These are phyloP conservation scores for Penicillium sclerotiorum DNA, from an alignment of 2,329 filamentous ascomycete genomes.

Conservation along the genomic window DNA sequence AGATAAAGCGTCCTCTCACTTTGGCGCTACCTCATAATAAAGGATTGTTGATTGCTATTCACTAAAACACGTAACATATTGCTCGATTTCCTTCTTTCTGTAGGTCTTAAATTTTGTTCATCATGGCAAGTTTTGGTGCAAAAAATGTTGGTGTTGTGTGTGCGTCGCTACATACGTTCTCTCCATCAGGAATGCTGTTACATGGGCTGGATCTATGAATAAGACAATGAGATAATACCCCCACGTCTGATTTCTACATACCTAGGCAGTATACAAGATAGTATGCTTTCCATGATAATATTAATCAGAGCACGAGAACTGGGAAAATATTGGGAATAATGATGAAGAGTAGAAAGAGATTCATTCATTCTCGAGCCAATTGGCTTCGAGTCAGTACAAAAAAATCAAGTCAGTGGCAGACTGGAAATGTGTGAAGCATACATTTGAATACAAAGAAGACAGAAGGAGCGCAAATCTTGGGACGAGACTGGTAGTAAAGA, in stretches of 20 bases:
- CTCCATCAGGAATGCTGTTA: too few relatives aligned
- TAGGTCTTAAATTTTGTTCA: too few relatives aligned
- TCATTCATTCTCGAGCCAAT: constrained; percentile 3
- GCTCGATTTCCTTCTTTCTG: too few relatives aligned
- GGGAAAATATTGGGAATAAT: background rate
- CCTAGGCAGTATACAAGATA: too few relatives aligned
- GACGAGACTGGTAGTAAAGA: too few relatives aligned
- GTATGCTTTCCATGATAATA: too few relatives aligned
- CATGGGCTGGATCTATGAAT: too few relatives aligned
- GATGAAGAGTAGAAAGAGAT: background rate
- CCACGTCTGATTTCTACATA: too few relatives aligned
- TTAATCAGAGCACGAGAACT: background rate
- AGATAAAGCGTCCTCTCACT: constrained; percentile 21
- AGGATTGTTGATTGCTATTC: background rate
- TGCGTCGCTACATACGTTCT: too few relatives aligned
- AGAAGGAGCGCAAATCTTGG: constrained; percentile 5
- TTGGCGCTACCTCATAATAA: constrained; percentile 11
- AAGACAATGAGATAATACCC: too few relatives aligned
- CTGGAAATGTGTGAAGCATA: constrained; percentile 9
- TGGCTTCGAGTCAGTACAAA: constrained; percentile 1
- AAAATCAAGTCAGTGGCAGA: constrained; percentile 9
- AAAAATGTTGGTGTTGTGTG: too few relatives aligned
- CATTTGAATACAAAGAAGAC: constrained; percentile 9
- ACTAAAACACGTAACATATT: background rate
- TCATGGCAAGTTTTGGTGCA: too few relatives aligned